These are phyloP conservation scores for Ascochyta koolunga DNA, from an alignment of 2,329 filamentous ascomycete genomes.

Conservation along the genomic window DNA sequence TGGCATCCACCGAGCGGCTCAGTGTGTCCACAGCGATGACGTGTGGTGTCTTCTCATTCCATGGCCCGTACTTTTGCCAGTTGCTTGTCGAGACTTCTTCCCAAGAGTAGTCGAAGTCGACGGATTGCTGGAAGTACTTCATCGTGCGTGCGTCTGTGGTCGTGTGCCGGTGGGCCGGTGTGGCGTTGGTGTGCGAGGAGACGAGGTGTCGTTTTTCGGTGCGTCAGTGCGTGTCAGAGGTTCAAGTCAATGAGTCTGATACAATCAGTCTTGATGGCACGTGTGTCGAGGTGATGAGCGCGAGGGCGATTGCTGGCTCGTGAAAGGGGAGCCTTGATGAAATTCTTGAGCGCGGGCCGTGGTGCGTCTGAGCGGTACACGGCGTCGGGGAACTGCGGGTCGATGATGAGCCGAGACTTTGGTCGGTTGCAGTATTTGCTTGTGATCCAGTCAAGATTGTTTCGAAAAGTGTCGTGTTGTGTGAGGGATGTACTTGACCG, in stretches of 20 bases:
- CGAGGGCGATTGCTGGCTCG: constrained; percentile 12
- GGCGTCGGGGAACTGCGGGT: constrained; percentile 16
- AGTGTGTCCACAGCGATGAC: constrained; percentile 95
- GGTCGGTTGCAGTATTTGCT: background rate
- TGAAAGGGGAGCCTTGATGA: constrained; percentile 18
- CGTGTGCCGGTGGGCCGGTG: constrained; percentile 23
- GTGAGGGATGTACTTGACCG: background rate
- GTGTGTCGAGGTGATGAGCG: constrained; percentile 8
- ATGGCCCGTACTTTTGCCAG: constrained; percentile 98
- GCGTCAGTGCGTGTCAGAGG: constrained; percentile 10
- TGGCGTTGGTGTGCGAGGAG: background rate
- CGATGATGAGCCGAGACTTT: constrained; percentile 15
- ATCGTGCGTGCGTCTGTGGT: constrained; percentile 56
- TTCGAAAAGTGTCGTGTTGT: background rate
- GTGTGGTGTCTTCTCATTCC: constrained; percentile 98
- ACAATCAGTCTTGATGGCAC: constrained; percentile 17
- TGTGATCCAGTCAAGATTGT: background rate
- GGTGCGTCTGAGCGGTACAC: constrained; percentile 14
- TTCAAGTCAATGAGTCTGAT: constrained; percentile 15
- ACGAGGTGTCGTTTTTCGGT: background rate
- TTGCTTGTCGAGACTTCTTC: constrained; percentile 96
- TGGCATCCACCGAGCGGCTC: constrained; percentile 69
- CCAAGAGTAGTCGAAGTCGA: constrained; percentile 98
- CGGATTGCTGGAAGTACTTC: constrained; percentile 92
- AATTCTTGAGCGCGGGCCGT: constrained; percentile 21